phyloP scores from a whole-genome alignment of 2,329 filamentous ascomycete genomes.

The Hypoxylon sp. region DNA sequence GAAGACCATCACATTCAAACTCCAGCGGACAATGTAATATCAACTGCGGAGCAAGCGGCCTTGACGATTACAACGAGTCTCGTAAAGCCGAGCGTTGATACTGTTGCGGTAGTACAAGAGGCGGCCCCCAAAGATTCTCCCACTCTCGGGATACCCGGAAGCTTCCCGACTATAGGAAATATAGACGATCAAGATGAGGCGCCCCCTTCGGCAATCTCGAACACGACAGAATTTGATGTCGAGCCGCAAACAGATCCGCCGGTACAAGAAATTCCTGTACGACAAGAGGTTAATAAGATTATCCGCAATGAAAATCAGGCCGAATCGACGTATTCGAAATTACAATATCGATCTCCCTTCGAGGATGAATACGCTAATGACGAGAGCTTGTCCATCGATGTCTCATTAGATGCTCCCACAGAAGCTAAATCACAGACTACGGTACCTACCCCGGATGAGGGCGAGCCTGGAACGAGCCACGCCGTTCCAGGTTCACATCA shows the following conservation, averaged over 20 bases:
- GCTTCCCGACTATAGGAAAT: slow-evolving; percentile 63
- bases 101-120: slow-evolving; percentile 22
- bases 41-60: slow-evolving; percentile 37
- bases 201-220: slow-evolving; percentile 70
- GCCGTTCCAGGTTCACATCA: slow-evolving; percentile 52
- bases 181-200: slow-evolving; percentile 59
- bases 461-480: slow-evolving; percentile 45
- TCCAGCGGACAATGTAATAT: slow-evolving; percentile 29
- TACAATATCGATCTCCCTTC: slow-evolving; percentile 65
- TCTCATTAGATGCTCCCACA: slow-evolving; percentile 56
- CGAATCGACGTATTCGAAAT: slow-evolving; percentile 48
- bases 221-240: slow-evolving; percentile 78
- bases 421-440: slow-evolving; percentile 40
- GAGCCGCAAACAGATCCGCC: slow-evolving; percentile 74
- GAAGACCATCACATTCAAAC: slow-evolving; percentile 28
- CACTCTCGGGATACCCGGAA: slow-evolving; percentile 74
- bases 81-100: slow-evolving; percentile 22
- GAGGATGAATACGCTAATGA: slow-evolving; percentile 58
- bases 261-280: slow-evolving; percentile 50
- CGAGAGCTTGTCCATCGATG: slow-evolving; percentile 57
- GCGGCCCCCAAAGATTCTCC: slow-evolving; percentile 67
- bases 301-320: slow-evolving; percentile 46
- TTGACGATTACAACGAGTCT: slow-evolving; percentile 44
- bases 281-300: slow-evolving; percentile 39
- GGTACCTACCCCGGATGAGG: slow-evolving; percentile 47